These are phyloP conservation scores for Tirmania nivea DNA, from an alignment of 495 filamentous ascomycete species.

Conservation along the genomic window DNA sequence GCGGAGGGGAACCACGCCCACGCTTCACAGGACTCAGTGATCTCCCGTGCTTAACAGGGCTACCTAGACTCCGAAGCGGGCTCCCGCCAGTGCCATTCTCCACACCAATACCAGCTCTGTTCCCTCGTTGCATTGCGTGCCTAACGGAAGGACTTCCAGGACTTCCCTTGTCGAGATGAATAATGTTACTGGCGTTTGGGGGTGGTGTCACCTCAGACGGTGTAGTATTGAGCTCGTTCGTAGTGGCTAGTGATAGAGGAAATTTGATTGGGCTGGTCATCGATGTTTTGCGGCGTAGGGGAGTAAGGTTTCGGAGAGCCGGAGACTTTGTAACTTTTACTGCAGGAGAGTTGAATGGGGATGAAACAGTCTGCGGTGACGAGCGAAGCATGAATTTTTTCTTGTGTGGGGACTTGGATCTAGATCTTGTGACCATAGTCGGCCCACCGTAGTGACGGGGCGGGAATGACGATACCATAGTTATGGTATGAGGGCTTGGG, in stretches of 20 bases:
- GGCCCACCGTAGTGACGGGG: slow-evolving; percentile 20
- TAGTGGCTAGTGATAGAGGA: slow-evolving; percentile 14
- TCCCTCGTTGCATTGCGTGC: slow-evolving; percentile 10
- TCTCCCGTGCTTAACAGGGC: slow-evolving; percentile 72
- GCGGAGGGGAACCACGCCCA: slow-evolving; percentile 51
- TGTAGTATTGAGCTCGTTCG: slow-evolving; percentile 3
- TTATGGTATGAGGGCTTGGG: slow-evolving; percentile 9
- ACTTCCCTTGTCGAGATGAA: slow-evolving; percentile 3
- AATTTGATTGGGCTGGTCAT: slow-evolving; percentile 12
- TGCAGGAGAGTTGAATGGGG: slow-evolving; percentile 9
- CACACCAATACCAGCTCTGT: slow-evolving; percentile 13
- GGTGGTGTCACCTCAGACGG: background rate
- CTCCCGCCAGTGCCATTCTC: slow-evolving; percentile 25
- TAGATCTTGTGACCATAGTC: slow-evolving; percentile 13
- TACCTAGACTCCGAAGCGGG: slow-evolving; percentile 33
- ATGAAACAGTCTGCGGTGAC: slow-evolving; percentile 7
- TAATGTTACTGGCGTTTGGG: no score
- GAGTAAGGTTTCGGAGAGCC: slow-evolving; percentile 11
- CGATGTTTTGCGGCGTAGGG: slow-evolving; percentile 5
- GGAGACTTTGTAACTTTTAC: slow-evolving; percentile 2
- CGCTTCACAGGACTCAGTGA: slow-evolving; percentile 39
- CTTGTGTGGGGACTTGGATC: slow-evolving; percentile 13
- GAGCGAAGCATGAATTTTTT: slow-evolving; percentile 12
- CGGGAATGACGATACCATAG: slow-evolving; percentile 19
- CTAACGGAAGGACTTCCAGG: slow-evolving; percentile 14